Conservation (phyloP, 2,329 filamentous ascomycete genomes). For the Pseudogymnoascus sp. region DNA sequence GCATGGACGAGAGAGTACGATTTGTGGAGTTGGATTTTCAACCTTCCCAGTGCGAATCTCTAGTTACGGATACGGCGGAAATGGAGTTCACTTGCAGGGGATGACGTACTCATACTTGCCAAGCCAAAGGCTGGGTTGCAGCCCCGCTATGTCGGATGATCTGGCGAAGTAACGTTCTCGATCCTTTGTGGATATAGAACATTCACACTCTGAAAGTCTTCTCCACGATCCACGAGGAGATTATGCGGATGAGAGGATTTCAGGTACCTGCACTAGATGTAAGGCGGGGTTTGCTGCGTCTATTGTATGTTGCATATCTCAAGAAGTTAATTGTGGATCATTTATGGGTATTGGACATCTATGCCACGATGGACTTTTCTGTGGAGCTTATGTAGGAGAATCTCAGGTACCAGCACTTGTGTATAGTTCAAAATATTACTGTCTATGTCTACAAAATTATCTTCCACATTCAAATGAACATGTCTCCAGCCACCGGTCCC, state of each 20-base stretch:
- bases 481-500: neutral
- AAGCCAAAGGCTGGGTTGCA: neutral
- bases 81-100: neutral
- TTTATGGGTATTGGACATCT: neutral
- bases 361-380: neutral
- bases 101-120: neutral
- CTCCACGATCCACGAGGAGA: neutral
- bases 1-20: conserved; percentile 13
- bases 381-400: neutral
- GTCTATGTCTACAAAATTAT: neutral
- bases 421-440: neutral
- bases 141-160: neutral
- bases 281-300: neutral
- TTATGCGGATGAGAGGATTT: neutral
- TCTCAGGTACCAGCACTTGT: neutral
- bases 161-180: neutral
- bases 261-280: neutral
- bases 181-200: neutral
- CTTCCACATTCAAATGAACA: conserved; percentile 3
- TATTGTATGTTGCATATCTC: neutral
- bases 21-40: conserved; percentile 17
- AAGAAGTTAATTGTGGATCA: neutral
- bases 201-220: neutral
- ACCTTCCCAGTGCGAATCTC: conserved; percentile 9
- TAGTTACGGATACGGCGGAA: neutral